Evolutionary conservation across 306 rosid species (phyloP).

Genomic region (Pyrus communis): DNA sequence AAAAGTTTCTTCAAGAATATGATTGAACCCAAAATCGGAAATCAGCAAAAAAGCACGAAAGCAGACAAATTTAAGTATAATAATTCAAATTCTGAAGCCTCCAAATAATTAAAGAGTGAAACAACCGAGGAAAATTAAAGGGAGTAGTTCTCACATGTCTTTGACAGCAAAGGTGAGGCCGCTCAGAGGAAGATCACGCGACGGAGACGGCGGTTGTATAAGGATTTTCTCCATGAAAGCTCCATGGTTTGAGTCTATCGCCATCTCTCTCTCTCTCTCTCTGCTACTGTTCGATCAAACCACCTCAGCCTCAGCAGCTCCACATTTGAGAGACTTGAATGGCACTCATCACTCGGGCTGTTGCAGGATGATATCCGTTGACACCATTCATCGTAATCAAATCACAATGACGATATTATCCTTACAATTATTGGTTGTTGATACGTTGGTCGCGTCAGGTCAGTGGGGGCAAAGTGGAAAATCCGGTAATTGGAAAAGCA

Average conservation of each 20-base stretch:
- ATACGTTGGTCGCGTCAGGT: background rate
- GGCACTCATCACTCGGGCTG: background rate
- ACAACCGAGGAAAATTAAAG: background rate
- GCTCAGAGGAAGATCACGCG: constrained; percentile 44
- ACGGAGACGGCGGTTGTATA: constrained; percentile 42
- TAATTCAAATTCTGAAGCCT: background rate
- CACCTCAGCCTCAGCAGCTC: background rate
- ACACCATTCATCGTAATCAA: background rate
- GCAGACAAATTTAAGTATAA: background rate
- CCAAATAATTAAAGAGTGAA: background rate
- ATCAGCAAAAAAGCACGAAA: background rate
- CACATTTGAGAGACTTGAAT: background rate
- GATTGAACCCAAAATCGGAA: background rate
- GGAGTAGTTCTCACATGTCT: constrained; percentile 56
- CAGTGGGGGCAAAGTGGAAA: background rate
- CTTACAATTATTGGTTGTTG: background rate
- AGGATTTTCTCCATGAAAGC: constrained; percentile 71
- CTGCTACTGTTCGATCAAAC: background rate
- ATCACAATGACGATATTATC: background rate
- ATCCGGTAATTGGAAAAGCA: background rate
- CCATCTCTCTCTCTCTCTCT: constrained; percentile 25
- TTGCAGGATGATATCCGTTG: background rate
- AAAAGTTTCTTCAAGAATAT: background rate
- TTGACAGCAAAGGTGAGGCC: constrained; percentile 84
- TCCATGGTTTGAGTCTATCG: constrained; percentile 37